Conservation (phyloP, 192 early-diverging fungal species). For the Dissophora globulifera region DNA sequence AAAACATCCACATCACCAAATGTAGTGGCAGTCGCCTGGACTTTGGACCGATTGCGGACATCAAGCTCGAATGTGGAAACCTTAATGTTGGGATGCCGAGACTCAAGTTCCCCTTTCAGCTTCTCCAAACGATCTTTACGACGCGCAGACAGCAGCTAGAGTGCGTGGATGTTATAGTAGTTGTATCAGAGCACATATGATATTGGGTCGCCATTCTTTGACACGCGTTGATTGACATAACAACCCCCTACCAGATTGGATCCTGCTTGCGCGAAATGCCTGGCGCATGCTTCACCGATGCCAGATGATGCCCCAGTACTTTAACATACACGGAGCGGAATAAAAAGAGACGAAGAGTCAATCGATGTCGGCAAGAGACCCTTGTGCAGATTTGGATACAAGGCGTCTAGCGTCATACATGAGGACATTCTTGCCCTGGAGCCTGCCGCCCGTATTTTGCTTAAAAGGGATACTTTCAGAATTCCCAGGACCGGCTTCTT, state of each 20-base stretch:
- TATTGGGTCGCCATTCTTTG: not conserved
- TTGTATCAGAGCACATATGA: too few relatives aligned
- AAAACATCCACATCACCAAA: slow-evolving; percentile 80
- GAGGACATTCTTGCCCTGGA: slow-evolving; percentile 47
- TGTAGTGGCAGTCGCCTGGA: slow-evolving; percentile 64
- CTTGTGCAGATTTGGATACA: not conserved
- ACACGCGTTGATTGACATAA: not conserved
- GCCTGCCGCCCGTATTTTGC: slow-evolving; percentile 27
- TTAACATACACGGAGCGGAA: not conserved
- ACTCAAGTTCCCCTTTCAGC: slow-evolving; percentile 61
- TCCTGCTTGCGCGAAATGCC: slow-evolving; percentile 72
- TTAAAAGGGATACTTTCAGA: not conserved
- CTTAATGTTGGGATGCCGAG: slow-evolving; percentile 59
- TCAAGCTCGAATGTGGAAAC: slow-evolving; percentile 77
- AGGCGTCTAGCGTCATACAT: slow-evolving; percentile 16
- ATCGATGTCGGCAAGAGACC: too few relatives aligned
- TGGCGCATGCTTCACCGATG: slow-evolving; percentile 77
- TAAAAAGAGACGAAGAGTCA: too few relatives aligned
- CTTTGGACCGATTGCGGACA: slow-evolving; percentile 68
- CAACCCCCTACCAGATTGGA: slow-evolving; percentile 63
- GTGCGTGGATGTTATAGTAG: too few relatives aligned
- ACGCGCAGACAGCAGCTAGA: slow-evolving; percentile 68
- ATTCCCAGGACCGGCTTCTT: not conserved
- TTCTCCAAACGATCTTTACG: slow-evolving; percentile 70
- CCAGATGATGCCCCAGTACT: slow-evolving; percentile 77